Conservation (phyloP, 768 basidiomycete genomes). For the Tricholoma furcatifolium region DNA sequence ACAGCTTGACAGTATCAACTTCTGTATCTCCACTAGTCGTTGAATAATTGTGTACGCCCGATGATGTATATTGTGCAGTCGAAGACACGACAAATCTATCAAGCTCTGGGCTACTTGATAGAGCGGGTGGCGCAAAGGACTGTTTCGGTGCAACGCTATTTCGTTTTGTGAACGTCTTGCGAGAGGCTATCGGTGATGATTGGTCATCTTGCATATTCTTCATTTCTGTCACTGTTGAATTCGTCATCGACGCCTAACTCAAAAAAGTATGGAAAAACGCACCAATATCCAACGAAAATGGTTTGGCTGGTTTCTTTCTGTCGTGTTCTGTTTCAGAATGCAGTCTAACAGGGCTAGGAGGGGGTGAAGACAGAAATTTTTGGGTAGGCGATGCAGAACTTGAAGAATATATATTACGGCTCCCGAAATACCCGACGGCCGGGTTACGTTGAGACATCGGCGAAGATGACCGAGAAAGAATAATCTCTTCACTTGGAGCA, state of each 20-base stretch:
- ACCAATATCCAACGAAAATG: neutral
- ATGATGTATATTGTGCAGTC: neutral
- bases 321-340: neutral
- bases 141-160: neutral
- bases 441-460: neutral
- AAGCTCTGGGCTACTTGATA: neutral
- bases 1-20: neutral
- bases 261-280: neutral
- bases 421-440: too few relatives aligned
- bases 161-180: neutral
- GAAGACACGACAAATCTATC: slow-evolving; percentile 1
- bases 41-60: neutral
- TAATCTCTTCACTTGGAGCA: slow-evolving; percentile 1
- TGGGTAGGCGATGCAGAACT: neutral
- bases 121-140: neutral
- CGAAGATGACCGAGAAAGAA: neutral
- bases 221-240: too few relatives aligned
- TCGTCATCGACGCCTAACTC: too few relatives aligned
- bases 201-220: too few relatives aligned
- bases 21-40: neutral
- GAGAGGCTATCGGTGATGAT: too few relatives aligned
- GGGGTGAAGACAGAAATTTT: neutral
- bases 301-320: neutral
- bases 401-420: neutral
- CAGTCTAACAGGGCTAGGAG: neutral